Base-by-base conservation (phyloP, 2,329 filamentous ascomycete genomes). In the Akanthomyces lecanii region DNA sequence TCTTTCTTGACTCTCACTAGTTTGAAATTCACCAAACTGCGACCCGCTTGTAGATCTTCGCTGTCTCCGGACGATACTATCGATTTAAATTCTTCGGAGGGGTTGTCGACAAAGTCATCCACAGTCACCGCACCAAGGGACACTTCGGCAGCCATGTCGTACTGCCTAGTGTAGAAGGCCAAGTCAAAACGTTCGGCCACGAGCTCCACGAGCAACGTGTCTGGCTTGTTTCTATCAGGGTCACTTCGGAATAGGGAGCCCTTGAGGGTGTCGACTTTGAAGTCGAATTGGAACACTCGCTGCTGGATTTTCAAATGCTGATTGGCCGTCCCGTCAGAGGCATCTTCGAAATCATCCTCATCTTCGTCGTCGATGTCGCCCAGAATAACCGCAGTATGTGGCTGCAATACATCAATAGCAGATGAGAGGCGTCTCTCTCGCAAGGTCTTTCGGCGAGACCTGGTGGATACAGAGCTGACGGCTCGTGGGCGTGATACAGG, bases 271-370 rank as follows among this genome's bases (percentile, higher is more conserved):
- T 97, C 95, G 42, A 99, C 95, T 10, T 91, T 92, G 75, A 99
- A 99, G 68, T 93, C 96, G 78, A 99, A 91, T 73, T 99, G 92
- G 68, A 99, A 98, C 66, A 89, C 94, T 51, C 91, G 89, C 70
- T 97, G 93, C 69, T 96, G 91, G 53, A 95, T 80, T 70, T 90
- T 91, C 30, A 90, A 79, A 42, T 86, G 81, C 53, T 86, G 79
- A 18, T 79, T 80, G 8, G 77, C 76, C 42, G 75, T 79, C 8
- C 82, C 83, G 63, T 89, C 84, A 23, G 82, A 78, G 3, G 88
- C 84, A 65, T 93, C 86, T 70, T 91, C 84, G 64, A 89, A 90
- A 38, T 87, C 85, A 1, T 87, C 85, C 1, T 88, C 84, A 7
- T 85, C 79, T 40, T 88, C 82, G 28, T 89, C 83, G 62, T 90